phyloP scores from a whole-genome alignment of 345 rosid genomes.

The Dovyalis caffra region DNA sequence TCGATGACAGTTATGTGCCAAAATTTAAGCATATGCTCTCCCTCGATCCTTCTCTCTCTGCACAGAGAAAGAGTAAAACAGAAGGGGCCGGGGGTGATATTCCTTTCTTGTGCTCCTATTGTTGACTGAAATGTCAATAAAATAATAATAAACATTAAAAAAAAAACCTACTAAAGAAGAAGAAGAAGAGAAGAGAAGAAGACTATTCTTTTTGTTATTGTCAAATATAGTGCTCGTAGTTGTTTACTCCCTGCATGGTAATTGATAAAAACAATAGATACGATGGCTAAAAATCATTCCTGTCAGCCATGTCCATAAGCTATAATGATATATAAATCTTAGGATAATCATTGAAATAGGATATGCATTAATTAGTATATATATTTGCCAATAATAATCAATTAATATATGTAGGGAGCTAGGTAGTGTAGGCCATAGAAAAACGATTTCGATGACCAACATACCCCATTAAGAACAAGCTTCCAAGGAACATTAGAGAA shows the following conservation, averaged over 20 bases:
- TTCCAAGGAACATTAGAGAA: slow-evolving; percentile 17
- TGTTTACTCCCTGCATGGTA: too few relatives aligned
- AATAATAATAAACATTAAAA: not conserved
- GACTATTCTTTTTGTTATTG: not conserved
- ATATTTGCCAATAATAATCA: too few relatives aligned
- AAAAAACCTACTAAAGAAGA: too few relatives aligned
- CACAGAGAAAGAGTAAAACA: not conserved
- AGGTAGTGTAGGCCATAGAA: not conserved
- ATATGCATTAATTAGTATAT: not conserved
- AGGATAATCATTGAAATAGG: slow-evolving; percentile 3
- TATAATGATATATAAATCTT: not conserved
- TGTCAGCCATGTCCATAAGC: not conserved
- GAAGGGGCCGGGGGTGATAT: not conserved
- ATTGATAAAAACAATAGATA: not conserved
- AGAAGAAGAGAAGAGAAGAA: not conserved
- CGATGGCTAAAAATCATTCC: not conserved
- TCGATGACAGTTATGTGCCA: not conserved
- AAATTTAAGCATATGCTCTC: not conserved
- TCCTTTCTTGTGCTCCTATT: not conserved
- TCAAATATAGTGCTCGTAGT: not conserved
- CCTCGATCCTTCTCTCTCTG: not conserved
- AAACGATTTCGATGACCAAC: slow-evolving; percentile 28
- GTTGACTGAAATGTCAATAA: not conserved
- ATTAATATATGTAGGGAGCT: not conserved
- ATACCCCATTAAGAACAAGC: slow-evolving; percentile 5